A percentile compares a stretch with the other conserved stretches of the same genome.
These are phyloP conservation scores for Digitaria exilis DNA, from an alignment of 202 grass and related monocot genomes.

Conservation along the genomic window DNA sequence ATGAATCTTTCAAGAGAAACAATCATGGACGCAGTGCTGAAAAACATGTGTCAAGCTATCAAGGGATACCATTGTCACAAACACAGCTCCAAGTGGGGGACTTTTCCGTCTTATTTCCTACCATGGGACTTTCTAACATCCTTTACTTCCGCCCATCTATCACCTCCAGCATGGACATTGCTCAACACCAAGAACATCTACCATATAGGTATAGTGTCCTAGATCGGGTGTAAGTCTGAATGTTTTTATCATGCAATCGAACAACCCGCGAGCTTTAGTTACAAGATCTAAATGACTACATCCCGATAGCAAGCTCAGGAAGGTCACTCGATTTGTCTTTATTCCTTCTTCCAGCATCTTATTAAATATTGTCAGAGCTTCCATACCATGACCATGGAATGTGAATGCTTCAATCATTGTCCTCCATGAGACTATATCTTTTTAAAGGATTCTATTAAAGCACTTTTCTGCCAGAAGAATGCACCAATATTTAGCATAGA, in stretches of 20 bases:
- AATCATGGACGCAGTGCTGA: not conserved
- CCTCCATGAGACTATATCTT: slow-evolving; percentile 53
- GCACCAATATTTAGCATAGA: slow-evolving; percentile 50
- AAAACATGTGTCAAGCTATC: slow-evolving; percentile 13
- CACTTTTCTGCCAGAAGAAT: slow-evolving; percentile 44
- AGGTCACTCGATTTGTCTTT: slow-evolving; percentile 43
- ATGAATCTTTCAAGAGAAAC: not conserved
- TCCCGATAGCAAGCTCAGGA: slow-evolving; percentile 47
- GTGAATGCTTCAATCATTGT: slow-evolving; percentile 57
- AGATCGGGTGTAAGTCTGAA: slow-evolving; percentile 41
- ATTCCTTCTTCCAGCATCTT: slow-evolving; percentile 44
- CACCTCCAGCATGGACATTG: slow-evolving; percentile 41
- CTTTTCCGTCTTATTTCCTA: slow-evolving; percentile 23
- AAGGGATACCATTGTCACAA: slow-evolving; percentile 6
- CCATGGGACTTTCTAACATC: slow-evolving; percentile 35
- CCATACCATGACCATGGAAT: slow-evolving; percentile 38
- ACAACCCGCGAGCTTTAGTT: slow-evolving; percentile 44
- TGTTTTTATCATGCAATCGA: slow-evolving; percentile 41
- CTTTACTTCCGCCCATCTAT: slow-evolving; percentile 45
- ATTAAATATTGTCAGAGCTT: slow-evolving; percentile 46
- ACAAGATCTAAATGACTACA: slow-evolving; percentile 52
- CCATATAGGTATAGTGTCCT: slow-evolving; percentile 56
- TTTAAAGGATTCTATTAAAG: slow-evolving; percentile 37
- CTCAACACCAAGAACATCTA: slow-evolving; percentile 60
- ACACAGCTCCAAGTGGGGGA: slow-evolving; percentile 49